Evolutionary conservation across 228 moss, liverwort and hornwort species (phyloP).

Genomic region (Sphagnum fallax): DNA sequence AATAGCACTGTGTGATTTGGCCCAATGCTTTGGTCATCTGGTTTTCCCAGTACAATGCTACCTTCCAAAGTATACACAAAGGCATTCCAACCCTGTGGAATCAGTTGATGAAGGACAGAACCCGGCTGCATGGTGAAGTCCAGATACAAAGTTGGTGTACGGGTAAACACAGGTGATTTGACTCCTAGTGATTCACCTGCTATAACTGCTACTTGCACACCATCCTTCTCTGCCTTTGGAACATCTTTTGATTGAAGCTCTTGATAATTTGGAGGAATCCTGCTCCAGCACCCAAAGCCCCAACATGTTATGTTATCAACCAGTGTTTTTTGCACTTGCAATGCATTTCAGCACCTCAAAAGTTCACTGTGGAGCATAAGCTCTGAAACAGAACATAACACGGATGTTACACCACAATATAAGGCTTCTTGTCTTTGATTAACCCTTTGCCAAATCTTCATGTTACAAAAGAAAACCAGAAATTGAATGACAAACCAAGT

Average conservation of each 20-base stretch:
- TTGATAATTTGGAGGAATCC: conserved; percentile 81
- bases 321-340: no score
- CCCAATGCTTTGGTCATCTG: conserved; percentile 27
- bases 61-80: conserved; percentile 65
- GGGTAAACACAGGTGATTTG: conserved; percentile 79
- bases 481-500: no score
- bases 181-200: conserved; percentile 80
- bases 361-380: no score
- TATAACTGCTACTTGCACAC: conserved; percentile 70
- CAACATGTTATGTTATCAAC: no score
- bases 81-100: conserved; percentile 87
- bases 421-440: no score
- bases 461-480: no score
- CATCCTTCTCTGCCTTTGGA: conserved; percentile 50
- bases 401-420: no score
- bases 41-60: conserved; percentile 38
- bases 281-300: conserved; percentile 9
- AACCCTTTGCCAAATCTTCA: no score
- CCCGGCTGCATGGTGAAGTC: conserved; percentile 77
- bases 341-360: no score
- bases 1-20: conserved; percentile 70
- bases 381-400: no score
- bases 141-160: conserved; percentile 86
- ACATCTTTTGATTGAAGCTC: conserved; percentile 67
- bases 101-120: conserved; percentile 49